Base-by-base conservation (phyloP, 1,139 yeast genomes). In the Taphrina betulina region DNA sequence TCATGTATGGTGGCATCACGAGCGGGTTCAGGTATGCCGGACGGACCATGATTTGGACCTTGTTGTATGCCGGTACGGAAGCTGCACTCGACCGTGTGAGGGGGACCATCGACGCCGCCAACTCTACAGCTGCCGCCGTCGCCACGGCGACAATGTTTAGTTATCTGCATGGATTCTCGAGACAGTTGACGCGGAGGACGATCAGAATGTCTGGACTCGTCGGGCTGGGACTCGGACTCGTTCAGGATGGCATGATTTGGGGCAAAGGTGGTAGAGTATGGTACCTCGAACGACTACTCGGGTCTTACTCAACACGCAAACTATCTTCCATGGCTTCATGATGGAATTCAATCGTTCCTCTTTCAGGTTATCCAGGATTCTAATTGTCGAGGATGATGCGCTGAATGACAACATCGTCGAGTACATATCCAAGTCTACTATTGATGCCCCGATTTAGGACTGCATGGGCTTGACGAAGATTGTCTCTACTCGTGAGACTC, bases 1-100 rank as follows among this genome's bases (percentile, higher is more conserved):
- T 43, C 34, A 37, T 45, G 46, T 38, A 14, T 23, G 56, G 56
- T 12, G 56, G 48, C 8, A 52, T 52, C 14, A 22, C 20, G 34
- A 44, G 50, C 5, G 56, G 56, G 3, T 44, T 52, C 37, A 33
- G 31, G 50, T 42, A 42, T 42, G 56, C 56, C 5, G 26, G 33
- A 5, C 44, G 50, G 16, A 44, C 50, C 3, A 29, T 37, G 29
- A 37, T 35, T 3, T 52, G 56, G 56, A 52, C 56, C 2, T 22
- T 29, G 16, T 28, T 43, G 24, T 52, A 52, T 20, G 22, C 45
- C 3, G 24, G 41, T 16, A 40, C 50, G 7, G 56, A 52, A 17
- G 48, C 56, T 1, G 28, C 24, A 2, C 22, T 52, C 17, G 56
- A 52, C 20, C 28, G 50, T 23, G 37, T 23, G 12, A n/a, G 56